A percentile compares a stretch with the other conserved stretches of the same genome.
Evolutionary conservation across 2,329 filamentous ascomycete genomes (phyloP).

Genomic region (Hymenoscyphus linearis): DNA sequence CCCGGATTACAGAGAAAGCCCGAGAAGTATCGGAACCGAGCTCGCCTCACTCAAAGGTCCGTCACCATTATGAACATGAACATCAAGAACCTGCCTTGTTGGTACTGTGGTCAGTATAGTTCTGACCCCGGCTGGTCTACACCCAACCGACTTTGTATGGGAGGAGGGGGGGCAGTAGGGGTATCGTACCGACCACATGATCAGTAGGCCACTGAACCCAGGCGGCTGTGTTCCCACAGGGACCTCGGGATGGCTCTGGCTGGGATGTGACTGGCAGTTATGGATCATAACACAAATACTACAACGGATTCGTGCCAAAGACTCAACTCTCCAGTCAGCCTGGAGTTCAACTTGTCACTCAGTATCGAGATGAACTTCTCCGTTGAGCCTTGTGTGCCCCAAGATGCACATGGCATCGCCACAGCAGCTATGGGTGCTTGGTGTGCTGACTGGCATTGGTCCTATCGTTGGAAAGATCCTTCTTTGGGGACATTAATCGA

Average conservation of each 20-base stretch:
- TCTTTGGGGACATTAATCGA: not conserved
- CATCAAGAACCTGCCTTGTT: not conserved
- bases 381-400: not conserved
- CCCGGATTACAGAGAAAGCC: no score
- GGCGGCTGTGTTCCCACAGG: no score
- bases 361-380: not conserved
- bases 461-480: not conserved
- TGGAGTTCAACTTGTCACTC: not conserved
- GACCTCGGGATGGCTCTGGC: no score
- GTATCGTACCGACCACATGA: no score
- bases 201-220: no score
- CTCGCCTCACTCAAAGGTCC: not conserved
- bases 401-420: not conserved
- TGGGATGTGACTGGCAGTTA: no score
- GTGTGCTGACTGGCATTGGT: not conserved
- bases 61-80: not conserved
- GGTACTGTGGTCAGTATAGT: not conserved
- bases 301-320: no score
- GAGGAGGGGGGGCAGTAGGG: no score
- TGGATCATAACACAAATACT: no score
- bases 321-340: not conserved
- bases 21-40: not conserved
- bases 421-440: not conserved
- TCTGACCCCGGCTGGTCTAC: no score
- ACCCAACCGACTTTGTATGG: no score